Evolutionary conservation across 2,329 filamentous ascomycete species (phyloP).

Genomic region (Catunica adiposa): DNA sequence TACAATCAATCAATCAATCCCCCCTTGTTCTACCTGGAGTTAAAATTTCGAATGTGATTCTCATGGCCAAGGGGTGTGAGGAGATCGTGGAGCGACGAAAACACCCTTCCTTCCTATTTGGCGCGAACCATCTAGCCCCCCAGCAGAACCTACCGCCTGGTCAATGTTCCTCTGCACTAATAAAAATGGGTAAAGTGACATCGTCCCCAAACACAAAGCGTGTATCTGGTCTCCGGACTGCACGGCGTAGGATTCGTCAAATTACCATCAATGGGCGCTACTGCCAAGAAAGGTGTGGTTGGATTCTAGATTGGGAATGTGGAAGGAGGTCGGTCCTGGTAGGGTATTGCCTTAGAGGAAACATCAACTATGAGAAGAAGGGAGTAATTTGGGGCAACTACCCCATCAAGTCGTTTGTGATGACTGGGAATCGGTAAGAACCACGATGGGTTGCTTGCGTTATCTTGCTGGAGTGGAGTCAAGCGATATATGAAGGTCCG

Average conservation of each 20-base stretch:
- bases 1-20: no score
- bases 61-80: background rate
- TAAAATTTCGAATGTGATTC: background rate
- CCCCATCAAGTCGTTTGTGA: background rate
- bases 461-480: background rate
- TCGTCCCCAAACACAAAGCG: no score
- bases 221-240: no score
- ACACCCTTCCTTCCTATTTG: no score
- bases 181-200: no score
- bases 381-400: background rate
- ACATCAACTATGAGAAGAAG: background rate
- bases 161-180: no score
- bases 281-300: background rate
- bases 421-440: background rate
- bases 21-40: no score
- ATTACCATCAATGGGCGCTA: no score
- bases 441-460: background rate
- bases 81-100: background rate
- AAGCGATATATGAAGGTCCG: conserved; percentile 6
- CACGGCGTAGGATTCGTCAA: no score
- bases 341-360: background rate
- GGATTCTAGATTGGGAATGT: background rate
- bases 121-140: no score
- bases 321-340: background rate
- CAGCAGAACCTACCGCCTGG: no score